Evolutionary conservation across 1,139 yeast genomes (phyloP).

Genomic region (Arxiozyma slooffiae): DNA sequence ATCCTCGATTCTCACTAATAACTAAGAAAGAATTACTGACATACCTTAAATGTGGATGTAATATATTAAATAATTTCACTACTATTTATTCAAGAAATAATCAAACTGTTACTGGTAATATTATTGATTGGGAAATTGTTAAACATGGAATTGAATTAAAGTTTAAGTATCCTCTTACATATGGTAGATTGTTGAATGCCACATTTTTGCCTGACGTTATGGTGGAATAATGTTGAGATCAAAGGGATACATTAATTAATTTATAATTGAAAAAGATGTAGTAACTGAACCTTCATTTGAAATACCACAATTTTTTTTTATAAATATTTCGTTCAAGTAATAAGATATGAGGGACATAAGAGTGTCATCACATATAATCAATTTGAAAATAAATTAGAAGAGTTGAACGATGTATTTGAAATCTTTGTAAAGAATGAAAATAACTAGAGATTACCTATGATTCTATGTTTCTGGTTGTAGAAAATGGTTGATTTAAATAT

Average conservation of each 20-base stretch:
- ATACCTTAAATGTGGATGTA: conserved; percentile 35
- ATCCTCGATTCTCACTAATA: conserved; percentile 70
- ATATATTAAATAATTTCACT: conserved; percentile 23
- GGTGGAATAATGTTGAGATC: conserved; percentile 77
- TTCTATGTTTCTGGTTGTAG: background rate
- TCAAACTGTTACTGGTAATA: conserved; percentile 16
- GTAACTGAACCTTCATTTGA: conserved; percentile 12
- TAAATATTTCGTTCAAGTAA: conserved; percentile 24
- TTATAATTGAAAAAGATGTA: conserved; percentile 61
- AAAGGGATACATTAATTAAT: conserved; percentile 57
- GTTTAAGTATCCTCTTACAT: conserved; percentile 38
- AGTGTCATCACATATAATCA: conserved; percentile 21
- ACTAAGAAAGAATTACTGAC: conserved; percentile 44
- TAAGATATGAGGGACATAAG: conserved; percentile 27
- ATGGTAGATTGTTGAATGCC: conserved; percentile 42
- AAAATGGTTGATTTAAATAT: too few relatives aligned
- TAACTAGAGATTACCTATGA: too few relatives aligned
- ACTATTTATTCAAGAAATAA: conserved; percentile 16
- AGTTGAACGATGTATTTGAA: background rate
- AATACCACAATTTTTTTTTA: conserved; percentile 21
- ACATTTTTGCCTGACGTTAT: conserved; percentile 91
- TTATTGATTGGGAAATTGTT: conserved; percentile 71
- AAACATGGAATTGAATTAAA: conserved; percentile 56
- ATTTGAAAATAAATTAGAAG: conserved; percentile 11
- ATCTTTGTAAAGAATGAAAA: background rate